Evolutionary conservation across 2,329 filamentous ascomycete genomes (phyloP).

Genomic region (Periconia digitata): DNA sequence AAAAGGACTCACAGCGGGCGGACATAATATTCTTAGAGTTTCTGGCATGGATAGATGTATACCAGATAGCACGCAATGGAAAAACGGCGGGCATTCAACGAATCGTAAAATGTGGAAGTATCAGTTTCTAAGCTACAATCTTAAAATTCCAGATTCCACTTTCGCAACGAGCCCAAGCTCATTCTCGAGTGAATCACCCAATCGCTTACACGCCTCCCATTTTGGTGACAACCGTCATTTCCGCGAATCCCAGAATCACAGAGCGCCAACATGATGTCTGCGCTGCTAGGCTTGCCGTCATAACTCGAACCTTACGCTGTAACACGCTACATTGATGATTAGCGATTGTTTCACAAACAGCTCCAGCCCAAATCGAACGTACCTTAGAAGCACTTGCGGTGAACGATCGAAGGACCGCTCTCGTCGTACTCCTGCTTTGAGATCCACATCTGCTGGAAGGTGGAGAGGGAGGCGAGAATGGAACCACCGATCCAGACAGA

Average conservation of each 20-base stretch:
- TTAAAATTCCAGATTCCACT: constrained; percentile 38
- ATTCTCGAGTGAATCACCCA: constrained; percentile 41
- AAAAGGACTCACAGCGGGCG: no score
- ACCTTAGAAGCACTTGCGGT: constrained; percentile 99
- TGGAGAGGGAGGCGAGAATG: constrained; percentile 98
- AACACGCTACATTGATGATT: constrained; percentile 32
- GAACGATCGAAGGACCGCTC: constrained; percentile 97
- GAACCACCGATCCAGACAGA: constrained; percentile 99
- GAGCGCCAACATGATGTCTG: constrained; percentile 40
- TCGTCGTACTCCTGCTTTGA: constrained; percentile 99
- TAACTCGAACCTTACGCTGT: constrained; percentile 36
- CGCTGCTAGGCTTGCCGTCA: constrained; percentile 42
- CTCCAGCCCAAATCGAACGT: constrained; percentile 22
- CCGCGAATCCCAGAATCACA: constrained; percentile 35
- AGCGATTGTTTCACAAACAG: constrained; percentile 1
- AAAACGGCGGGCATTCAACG: constrained; percentile 10
- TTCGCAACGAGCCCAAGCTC: constrained; percentile 37
- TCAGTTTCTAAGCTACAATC: constrained; percentile 45
- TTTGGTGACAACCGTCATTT: constrained; percentile 43
- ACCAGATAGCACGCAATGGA: neutral
- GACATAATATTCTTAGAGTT: no score
- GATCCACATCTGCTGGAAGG: constrained; percentile 99
- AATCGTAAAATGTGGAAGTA: constrained; percentile 35
- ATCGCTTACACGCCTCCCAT: constrained; percentile 40
- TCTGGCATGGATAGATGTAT: neutral